Evolutionary conservation across 192 early-diverging fungal genomes (phyloP), one percentile per base, ranked within the genome.

Genomic region (Dissophora ornata): DNA sequence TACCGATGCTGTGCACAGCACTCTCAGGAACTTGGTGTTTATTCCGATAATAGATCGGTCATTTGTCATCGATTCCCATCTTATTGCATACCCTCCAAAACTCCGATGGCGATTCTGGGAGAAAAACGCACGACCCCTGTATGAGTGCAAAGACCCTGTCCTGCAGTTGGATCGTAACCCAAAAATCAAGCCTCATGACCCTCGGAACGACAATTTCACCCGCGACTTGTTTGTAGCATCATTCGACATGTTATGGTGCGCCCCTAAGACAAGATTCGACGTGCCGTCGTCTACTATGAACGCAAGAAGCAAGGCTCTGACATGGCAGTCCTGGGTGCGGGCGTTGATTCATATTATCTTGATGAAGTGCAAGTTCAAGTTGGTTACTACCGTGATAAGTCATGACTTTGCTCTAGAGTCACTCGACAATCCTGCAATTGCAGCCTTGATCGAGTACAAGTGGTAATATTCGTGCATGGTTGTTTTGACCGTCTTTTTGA

Each of bases 391-490:
- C 5, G 22, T 69, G 16, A 25, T 28, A 5, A 47, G 44, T 21
- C 44, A 56, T 6, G 32, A 38, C 19, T 69, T 57, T 21, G 28
- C n/a, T 12, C 40, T 47, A 12, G 57, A 52, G 16, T 42, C 13
- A 5, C 40, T 69, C 26, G 67, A 69, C 21, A 69, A 69, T 25
- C 67, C 67, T 19, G 67, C 67, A 7, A 45, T 69, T 9, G 50
- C 36, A 13, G 67, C 57, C 7, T 45, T 69, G 40, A 26, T 69
- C 18, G 50, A 58, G 29, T 69, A 69, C 67, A 69, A 69, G 44
- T 69, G 67, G 67, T 69, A 69, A 4, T 25, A 18, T 58, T 44
- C 15, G 28, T 10, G 9, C 8, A 36, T 25, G 12, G 13, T 45
- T 30, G 11, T 12, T 47, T 7, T 38, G 15, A 36, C 13, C 24